Evolutionary conservation across 208 protist genomes (phyloP), one percentile per base, ranked within the genome.

Genomic region (Crithidia mellificae): DNA sequence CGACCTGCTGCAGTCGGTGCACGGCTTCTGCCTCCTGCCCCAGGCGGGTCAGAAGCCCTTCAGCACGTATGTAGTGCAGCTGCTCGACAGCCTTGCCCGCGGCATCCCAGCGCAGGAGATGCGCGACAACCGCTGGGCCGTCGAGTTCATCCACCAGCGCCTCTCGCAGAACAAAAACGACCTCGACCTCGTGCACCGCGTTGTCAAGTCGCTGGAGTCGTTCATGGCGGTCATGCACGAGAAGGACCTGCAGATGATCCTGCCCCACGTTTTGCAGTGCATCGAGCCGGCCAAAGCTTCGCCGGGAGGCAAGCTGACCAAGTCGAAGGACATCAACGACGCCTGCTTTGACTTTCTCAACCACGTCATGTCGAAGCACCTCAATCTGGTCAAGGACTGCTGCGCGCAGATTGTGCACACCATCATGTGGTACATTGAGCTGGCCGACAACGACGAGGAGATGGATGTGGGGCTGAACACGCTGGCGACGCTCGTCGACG

Each of bases 71-170:
- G 88, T 96, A 6, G 88, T 96, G 34, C 83, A 96, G 78, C 68
- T 96, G 24, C 76, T 96, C 2, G 88, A 94, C 72, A 85, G 82
- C 41, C 81, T 96, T 1, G 91, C 88, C 5, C 78, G 83, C 22
- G 77, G 78, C 38, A 72, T 96, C 22, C 87, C 91, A 4, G 78
- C 85, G 22, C 85, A 92, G 56, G 87, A 96, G 64, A 94, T 94
- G 85, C 87, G 85, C n/a, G 80, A 92, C 69, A 81, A 95, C 64
- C 72, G 88, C 6, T 96, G 91, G 88, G 84, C 91, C 27, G 80
- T 94, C n/a, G 88, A 92, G 77, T 96, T 94, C 69, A 92, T 94
- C 70, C 88, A 96, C 61, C 88, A 96, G 74, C 85, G 91, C 7
- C 80, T 96, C 17, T 91, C 85, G 19, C 91, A 94, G 64, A 91